Evolutionary conservation across 2,329 filamentous ascomycete species (phyloP).

Genomic region (Neonectria faginata): DNA sequence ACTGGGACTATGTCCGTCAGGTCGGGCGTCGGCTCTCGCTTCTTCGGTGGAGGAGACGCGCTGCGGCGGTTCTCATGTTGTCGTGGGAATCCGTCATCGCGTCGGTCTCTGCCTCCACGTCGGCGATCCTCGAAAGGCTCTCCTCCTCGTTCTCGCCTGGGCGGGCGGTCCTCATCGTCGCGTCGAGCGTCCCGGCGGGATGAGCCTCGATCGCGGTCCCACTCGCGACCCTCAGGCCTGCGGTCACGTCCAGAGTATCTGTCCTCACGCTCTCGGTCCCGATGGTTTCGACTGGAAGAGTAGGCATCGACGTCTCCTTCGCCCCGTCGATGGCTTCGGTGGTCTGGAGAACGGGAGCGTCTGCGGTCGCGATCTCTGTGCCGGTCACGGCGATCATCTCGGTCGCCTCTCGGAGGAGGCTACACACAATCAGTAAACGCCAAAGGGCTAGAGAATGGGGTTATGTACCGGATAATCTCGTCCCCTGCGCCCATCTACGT

Average conservation of each 20-base stretch:
- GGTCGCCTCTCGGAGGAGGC: conserved; percentile 43
- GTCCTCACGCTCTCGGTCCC: conserved; percentile 93
- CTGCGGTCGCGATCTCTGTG: conserved; percentile 62
- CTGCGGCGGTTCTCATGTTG: conserved; percentile 73
- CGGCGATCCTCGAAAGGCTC: conserved; percentile 64
- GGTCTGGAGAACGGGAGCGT: conserved; percentile 88
- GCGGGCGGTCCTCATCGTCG: conserved; percentile 71
- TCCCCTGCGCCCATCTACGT: conserved; percentile 62
- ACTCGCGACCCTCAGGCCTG: conserved; percentile 74
- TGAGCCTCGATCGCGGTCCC: conserved; percentile 76
- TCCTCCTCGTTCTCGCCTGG: conserved; percentile 64
- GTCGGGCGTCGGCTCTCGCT: conserved; percentile 95
- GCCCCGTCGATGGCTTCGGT: conserved; percentile 74
- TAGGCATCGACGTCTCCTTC: conserved; percentile 88
- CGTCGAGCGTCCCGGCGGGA: conserved; percentile 72
- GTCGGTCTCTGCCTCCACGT: conserved; percentile 61
- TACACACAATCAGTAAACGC: conserved; percentile 39
- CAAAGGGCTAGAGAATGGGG: neutral
- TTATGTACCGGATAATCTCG: conserved; percentile 66
- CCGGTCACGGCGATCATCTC: conserved; percentile 48
- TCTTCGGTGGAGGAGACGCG: conserved; percentile 84
- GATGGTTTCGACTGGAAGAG: conserved; percentile 91
- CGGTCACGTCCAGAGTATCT: conserved; percentile 81
- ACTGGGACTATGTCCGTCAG: conserved; percentile 87
- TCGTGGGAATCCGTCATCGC: conserved; percentile 52